Base-by-base conservation (phyloP, 2,329 filamentous ascomycete genomes). In the Fusarium dimerum region DNA sequence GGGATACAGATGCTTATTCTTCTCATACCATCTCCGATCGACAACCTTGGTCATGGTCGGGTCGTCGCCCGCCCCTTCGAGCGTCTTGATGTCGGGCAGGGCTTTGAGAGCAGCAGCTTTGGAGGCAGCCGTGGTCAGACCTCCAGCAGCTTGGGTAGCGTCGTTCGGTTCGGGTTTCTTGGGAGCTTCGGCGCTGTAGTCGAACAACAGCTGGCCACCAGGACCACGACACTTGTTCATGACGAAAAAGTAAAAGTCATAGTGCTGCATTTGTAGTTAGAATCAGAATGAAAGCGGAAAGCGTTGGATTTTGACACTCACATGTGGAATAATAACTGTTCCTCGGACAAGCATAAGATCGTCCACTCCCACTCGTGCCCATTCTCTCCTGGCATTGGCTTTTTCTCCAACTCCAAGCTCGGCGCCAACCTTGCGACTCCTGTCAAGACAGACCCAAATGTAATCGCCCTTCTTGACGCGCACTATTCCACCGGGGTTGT, bases 1-100 rank as follows among this genome's bases (percentile, higher is more conserved):
- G 0, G 94, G 94, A 70, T 93, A 99, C 52, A 99, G 97, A 72
- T 99, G 94, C 74, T 97, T 99, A 71, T 97, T 97, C 66, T 87
- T 84, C 76, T 97, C 92, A 70, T 97, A 99, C 94, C 94, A 99
- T 54, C 94, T 80, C 54, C 94, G 83, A 75, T 99, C 93, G 5
- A 99, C 93, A 4, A 99, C 92, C 69, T 97, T 97, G 3, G 93
- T 97, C 56, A 89, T 74, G 3, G 82, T 82, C 1, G 92, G 86
- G 63, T 97, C 92, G 56, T 94, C 89, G 40, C 79, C 72, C 26
- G 80, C 85, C 13, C 93, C 93, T 74, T 97, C 93, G 12, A 87
- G 80, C 48, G 79, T 78, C 39, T 73, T 75, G 43, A 85, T 76
- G 44, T 80, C 77, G 13, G 77, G 71, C 4, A 76, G 69, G 6